Evolutionary conservation across 208 protist genomes (phyloP).

Genomic region (Acanthamoeba rhysodes): DNA sequence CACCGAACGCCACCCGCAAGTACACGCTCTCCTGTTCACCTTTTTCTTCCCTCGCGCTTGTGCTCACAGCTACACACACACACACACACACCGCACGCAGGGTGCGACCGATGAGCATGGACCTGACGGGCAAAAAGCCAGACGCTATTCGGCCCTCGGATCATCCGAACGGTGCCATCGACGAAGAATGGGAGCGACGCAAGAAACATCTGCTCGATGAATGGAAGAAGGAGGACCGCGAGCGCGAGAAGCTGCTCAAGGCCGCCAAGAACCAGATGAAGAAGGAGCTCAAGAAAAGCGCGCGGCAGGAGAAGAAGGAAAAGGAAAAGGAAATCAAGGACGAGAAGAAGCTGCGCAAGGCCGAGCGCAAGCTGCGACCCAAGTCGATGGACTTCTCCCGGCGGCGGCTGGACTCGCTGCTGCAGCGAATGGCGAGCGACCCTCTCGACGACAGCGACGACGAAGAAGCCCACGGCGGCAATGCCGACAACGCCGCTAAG

Average conservation of each 20-base stretch:
- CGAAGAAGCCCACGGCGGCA: not conserved
- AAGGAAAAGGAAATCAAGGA: not conserved
- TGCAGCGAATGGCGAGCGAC: not conserved
- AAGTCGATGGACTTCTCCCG: not conserved
- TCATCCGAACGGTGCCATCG: not conserved
- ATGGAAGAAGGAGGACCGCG: not conserved
- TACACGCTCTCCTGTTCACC: not conserved
- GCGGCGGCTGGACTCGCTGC: not conserved
- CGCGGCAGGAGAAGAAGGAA: not conserved
- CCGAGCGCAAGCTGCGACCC: conserved; percentile 6
- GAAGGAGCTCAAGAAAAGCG: conserved; percentile 1
- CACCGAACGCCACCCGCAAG: not conserved
- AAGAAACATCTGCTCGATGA: not conserved
- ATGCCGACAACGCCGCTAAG: not conserved
- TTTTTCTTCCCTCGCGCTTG: not conserved
- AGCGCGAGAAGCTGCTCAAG: conserved; percentile 1
- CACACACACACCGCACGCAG: not conserved
- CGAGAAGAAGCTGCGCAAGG: not conserved
- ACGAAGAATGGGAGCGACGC: not conserved
- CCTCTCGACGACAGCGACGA: not conserved
- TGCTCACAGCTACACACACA: not conserved
- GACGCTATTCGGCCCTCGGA: not conserved
- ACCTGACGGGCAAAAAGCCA: not conserved
- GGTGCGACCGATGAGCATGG: not conserved
- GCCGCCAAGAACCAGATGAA: conserved; percentile 1